Percentiles rank a stretch among this genome's conserved stretches.
These are phyloP conservation scores for Tetracladium setigerum DNA, from an alignment of 495 filamentous ascomycete species.

Conservation along the genomic window DNA sequence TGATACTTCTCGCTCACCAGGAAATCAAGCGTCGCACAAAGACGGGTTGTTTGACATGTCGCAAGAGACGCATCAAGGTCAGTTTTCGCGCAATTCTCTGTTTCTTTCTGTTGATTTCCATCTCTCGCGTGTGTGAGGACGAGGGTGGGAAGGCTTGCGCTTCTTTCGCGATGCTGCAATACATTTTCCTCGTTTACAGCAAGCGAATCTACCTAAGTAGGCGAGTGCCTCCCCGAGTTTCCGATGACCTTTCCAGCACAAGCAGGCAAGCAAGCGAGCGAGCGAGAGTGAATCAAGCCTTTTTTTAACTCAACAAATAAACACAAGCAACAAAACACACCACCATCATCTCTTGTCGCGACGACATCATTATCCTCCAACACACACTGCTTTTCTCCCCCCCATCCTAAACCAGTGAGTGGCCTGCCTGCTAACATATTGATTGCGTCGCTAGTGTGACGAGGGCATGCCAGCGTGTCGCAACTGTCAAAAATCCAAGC, in stretches of 20 bases:
- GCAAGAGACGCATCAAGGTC: constrained; percentile 98
- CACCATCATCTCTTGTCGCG: too few relatives aligned
- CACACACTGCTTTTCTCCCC: too few relatives aligned
- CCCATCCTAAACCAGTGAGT: too few relatives aligned
- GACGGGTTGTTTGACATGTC: constrained; percentile 93
- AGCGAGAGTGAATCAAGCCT: too few relatives aligned
- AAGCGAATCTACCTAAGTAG: constrained; percentile 36
- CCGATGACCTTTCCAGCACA: too few relatives aligned
- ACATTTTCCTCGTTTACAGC: constrained; percentile 27
- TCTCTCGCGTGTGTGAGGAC: constrained; percentile 6
- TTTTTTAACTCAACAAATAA: too few relatives aligned
- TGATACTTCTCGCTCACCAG: constrained; percentile 25
- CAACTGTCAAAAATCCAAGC: constrained; percentile 97
- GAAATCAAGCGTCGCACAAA: constrained; percentile 98
- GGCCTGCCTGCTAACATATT: not conserved
- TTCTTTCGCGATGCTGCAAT: constrained; percentile 24
- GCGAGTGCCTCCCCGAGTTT: too few relatives aligned
- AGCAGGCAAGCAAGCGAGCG: too few relatives aligned
- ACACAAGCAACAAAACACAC: too few relatives aligned
- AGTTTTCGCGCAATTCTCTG: constrained; percentile 36
- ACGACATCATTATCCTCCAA: too few relatives aligned
- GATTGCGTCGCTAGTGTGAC: constrained; percentile 64
- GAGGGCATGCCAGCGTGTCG: constrained; percentile 90
- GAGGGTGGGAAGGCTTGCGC: constrained; percentile 21
- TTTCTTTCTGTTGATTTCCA: constrained; percentile 6